These are phyloP conservation scores for Tanacetum coccineum DNA, from an alignment of 129 eudicot species.

Conservation along the genomic window DNA sequence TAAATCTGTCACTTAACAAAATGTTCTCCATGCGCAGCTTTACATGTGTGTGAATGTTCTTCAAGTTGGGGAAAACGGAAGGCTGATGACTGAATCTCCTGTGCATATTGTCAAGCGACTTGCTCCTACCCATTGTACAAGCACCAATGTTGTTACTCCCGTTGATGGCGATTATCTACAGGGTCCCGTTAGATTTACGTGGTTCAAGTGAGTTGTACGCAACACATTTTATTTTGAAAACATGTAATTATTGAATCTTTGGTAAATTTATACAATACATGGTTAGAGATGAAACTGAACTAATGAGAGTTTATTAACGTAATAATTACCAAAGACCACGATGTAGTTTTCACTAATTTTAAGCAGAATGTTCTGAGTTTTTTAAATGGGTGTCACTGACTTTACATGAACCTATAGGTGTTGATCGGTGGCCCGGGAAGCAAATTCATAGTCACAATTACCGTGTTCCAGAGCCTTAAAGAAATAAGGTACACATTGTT, in stretches of 20 bases:
- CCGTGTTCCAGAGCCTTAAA: slow-evolving; percentile 74
- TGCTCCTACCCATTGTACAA: too few species aligned
- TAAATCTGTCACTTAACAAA: too few species aligned
- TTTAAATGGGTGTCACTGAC: background rate
- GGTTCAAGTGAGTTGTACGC: too few species aligned
- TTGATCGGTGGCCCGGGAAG: slow-evolving; percentile 84
- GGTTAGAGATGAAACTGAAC: background rate
- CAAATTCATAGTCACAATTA: slow-evolving; percentile 95
- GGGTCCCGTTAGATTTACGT: too few species aligned
- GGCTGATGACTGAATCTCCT: too few species aligned
- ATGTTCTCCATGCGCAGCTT: too few species aligned
- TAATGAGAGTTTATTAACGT: slow-evolving; percentile 5
- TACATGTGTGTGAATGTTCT: too few species aligned
- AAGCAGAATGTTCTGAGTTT: background rate
- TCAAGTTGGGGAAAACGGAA: too few species aligned
- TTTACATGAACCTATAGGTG: slow-evolving; percentile 39
- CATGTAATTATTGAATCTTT: background rate
- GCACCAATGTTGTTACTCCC: too few species aligned
- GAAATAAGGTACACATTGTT: slow-evolving; percentile 46
- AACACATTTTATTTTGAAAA: too few species aligned
- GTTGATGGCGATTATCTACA: too few species aligned
- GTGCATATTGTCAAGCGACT: too few species aligned
- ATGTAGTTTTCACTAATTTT: background rate
- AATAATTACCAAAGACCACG: background rate
- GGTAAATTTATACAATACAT: background rate